Evolutionary conservation across 164 flowering plant species (phyloP).

Genomic region (Tinospora cordifolia): DNA sequence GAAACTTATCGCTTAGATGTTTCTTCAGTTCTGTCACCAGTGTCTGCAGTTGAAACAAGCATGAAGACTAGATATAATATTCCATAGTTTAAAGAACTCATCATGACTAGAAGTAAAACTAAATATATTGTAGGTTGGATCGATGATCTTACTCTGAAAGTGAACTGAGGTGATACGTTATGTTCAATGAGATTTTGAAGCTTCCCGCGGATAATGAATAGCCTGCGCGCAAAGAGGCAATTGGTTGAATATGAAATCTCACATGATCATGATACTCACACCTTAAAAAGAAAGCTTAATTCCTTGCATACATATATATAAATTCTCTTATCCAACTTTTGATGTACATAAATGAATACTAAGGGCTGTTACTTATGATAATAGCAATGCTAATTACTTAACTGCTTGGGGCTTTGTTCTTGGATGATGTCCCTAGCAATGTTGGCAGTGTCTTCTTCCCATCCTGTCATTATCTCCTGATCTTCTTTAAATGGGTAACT

Average conservation of each 20-base stretch:
- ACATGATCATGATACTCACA: not conserved
- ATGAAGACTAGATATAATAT: not conserved
- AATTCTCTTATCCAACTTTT: no score
- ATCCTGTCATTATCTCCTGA: conserved; percentile 46
- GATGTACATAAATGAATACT: no score
- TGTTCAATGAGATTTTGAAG: conserved; percentile 51
- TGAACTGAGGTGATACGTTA: conserved; percentile 40
- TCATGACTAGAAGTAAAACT: not conserved
- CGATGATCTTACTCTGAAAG: conserved; percentile 36
- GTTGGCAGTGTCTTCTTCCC: conserved; percentile 60
- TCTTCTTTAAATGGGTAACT: conserved; percentile 39
- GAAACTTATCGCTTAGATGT: conserved; percentile 22
- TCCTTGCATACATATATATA: no score
- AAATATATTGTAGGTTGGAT: not conserved
- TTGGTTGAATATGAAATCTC: not conserved
- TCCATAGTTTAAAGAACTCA: not conserved
- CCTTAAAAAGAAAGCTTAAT: no score
- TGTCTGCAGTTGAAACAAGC: conserved; percentile 25
- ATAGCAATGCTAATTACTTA: conserved; percentile 23
- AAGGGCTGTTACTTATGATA: not conserved
- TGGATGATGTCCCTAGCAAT: conserved; percentile 50
- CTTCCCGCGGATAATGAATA: conserved; percentile 52
- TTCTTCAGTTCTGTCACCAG: conserved; percentile 44
- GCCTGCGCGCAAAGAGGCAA: conserved; percentile 30
- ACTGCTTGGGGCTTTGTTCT: conserved; percentile 72